Evolutionary conservation across 2,329 filamentous ascomycete species (phyloP), one percentile per base, ranked within the genome.

Genomic region (Colletotrichum salicis): DNA sequence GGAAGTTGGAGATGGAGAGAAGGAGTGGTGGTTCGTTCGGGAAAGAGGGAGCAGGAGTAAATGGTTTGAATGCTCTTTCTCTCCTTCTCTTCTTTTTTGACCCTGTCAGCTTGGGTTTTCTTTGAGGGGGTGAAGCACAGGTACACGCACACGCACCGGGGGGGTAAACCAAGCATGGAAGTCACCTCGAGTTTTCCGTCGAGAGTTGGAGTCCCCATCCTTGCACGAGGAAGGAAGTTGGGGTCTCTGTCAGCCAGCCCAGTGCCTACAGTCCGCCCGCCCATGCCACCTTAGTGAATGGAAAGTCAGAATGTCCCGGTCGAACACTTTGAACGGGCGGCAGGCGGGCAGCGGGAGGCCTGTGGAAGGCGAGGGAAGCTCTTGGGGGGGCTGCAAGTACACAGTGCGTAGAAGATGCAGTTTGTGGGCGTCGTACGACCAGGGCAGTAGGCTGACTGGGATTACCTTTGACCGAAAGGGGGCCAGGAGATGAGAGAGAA

Each of bases 301-400:
- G 15, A 4, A 19, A 19, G 37, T 41, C 37, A 41, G 15, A 41
- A 41, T 19, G 37, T 2, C 37, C 37, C 37, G 37, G 37, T 41
- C 37, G 37, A 41, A 29, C 27, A 29, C 27, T 29, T 29, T 29
- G 27, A 29, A 41, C 41, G 10, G 41, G 41, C 41, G 41, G 8
- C 41, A n/a, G 37, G 29, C 22, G 57, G 57, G 33, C 31, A 48
- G 67, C 59, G 67, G 60, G 58, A 64, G 60, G 54, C 60, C 27
- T 29, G 27, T 66, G 67, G 62, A 66, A 66, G 62, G 55, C 67
- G 55, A 70, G 67, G 67, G 67, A 70, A 70, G 55, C 67, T 54
- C 65, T 29, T n/a, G 56, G 56, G 56, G 56, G 22, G 27, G 33
- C 10, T 13, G 56, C 22, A 37, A 13, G 37, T 24, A 48, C 24